These are phyloP conservation scores for Pseudogymnoascus verrucosus DNA, from an alignment of 2,329 filamentous ascomycete genomes.

Conservation along the genomic window DNA sequence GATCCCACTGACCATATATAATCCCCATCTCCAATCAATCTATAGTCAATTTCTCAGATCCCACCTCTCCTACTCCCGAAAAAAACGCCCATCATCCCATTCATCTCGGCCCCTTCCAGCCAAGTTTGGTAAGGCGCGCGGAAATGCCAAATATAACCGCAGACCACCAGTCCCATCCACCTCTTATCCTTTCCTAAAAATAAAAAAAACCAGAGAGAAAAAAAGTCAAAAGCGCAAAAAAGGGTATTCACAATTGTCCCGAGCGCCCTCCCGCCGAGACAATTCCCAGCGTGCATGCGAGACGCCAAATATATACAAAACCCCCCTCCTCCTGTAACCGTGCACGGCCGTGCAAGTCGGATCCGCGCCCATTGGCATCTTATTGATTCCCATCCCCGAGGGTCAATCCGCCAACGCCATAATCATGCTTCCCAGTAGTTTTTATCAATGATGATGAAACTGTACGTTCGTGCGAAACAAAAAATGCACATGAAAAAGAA, in stretches of 20 bases:
- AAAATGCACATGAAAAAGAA: constrained; percentile 1
- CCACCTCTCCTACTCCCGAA: neutral
- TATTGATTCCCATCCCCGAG: constrained; percentile 8
- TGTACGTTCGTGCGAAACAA: neutral
- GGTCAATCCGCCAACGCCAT: constrained; percentile 2
- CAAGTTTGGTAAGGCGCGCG: neutral
- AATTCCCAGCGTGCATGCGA: neutral
- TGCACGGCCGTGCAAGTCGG: neutral
- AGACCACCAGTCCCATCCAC: neutral
- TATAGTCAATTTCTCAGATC: constrained; percentile 7
- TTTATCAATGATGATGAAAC: neutral
- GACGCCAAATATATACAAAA: constrained; percentile 5
- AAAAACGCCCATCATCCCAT: constrained; percentile 6
- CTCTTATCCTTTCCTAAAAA: neutral
- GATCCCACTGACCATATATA: constrained; percentile 1
- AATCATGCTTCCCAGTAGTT: constrained; percentile 6
- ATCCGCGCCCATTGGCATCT: constrained; percentile 4
- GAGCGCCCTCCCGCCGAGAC: constrained; percentile 5
- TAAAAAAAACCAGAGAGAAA: neutral
- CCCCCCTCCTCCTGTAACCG: neutral
- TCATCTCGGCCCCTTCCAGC: neutral
- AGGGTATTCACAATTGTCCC: neutral
- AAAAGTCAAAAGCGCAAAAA: neutral
- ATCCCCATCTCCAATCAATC: neutral
- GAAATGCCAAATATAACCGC: constrained; percentile 2